Base-by-base conservation (phyloP, 768 basidiomycete species). In the Rhizopogon salebrosus region DNA sequence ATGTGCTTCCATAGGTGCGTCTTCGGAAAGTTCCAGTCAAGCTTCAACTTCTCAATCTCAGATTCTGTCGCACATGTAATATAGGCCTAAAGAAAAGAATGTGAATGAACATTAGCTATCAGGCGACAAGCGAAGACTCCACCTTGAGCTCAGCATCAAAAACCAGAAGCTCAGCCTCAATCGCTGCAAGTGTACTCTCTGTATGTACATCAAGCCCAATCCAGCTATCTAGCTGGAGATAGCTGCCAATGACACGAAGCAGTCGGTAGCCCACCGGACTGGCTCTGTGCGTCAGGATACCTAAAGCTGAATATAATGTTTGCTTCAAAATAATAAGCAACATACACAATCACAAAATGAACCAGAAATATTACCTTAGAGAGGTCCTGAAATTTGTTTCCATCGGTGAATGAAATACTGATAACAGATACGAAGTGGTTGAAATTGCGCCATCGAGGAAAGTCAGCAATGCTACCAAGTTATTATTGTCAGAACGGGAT, bases 11-110 rank as follows among this genome's bases (percentile, higher is more conserved):
- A 68, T 1, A 60, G 54, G 31, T 76, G 74, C 0, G 54, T 45
- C 54, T 75, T 75, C 0, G 67, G 70, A 41, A 73, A 73, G 24
- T 71, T 51, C 67, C 69, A 72, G 18, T 64, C 55, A 9, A 57
- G 49, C 59, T 69, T 70, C 55, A 59, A 39, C 3, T 31, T 45
- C 14, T 43, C n/a, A 9, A 40, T n/a, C 4, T 22, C 29, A 20
- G 31, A 43, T 37, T n/a, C 2, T 26, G 29, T 13, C 3, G 23
- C 42, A 8, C 37, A 40, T 34, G 8, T 11, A 22, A 53, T 37
- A n/a, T 52, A 53, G 5, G 45, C 37, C 36, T 22, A 41, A n/a
- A n/a, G 37, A 16, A 42, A 29, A 4, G 18, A n/a, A 51, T 22
- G 20, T 18, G 14, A 20, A 11, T 35, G 37, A 40, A 6, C 18